A percentile compares a stretch with the other conserved stretches of the same genome.
Conservation (phyloP, 257 asterid genomes). For the Craterostigma plantagineum region DNA sequence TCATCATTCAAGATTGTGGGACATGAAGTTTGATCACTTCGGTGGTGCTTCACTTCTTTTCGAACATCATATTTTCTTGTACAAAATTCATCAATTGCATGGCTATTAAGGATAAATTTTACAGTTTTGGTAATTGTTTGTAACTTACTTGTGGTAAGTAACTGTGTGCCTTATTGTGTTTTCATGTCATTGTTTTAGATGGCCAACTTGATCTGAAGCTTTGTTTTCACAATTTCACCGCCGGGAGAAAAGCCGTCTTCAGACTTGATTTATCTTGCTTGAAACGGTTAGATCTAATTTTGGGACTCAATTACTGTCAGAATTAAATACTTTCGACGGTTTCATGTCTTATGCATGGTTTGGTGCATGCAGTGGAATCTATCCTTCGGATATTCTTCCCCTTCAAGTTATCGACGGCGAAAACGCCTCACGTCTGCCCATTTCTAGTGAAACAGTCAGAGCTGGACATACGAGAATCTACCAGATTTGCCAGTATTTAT, state of each 20-base stretch:
- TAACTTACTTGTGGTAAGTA: too few relatives aligned
- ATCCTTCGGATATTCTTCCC: conserved; percentile 62
- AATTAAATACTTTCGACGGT: background rate
- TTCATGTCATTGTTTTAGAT: conserved; percentile 28
- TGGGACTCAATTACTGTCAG: conserved; percentile 6
- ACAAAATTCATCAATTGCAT: conserved; percentile 5
- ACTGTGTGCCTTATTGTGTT: conserved; percentile 6
- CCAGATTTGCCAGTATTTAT: too few relatives aligned
- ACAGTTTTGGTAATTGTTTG: too few relatives aligned
- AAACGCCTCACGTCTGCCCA: too few relatives aligned
- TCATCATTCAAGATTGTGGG: too few relatives aligned
- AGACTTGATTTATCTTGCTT: conserved; percentile 68
- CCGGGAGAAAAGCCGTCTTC: conserved; percentile 42
- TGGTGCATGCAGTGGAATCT: conserved; percentile 47
- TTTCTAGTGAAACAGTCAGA: too few relatives aligned
- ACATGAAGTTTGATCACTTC: background rate
- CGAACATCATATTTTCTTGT: conserved; percentile 4
- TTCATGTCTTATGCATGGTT: conserved; percentile 1
- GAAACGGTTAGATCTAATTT: conserved; percentile 34
- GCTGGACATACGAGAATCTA: too few relatives aligned
- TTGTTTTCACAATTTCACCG: conserved; percentile 31
- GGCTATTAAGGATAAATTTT: too few relatives aligned
- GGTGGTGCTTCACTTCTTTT: conserved; percentile 2
- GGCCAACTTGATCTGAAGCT: conserved; percentile 47
- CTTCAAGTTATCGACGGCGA: conserved; percentile 10